These are phyloP conservation scores for Hypomontagnella monticulosa DNA, from an alignment of 495 filamentous ascomycete genomes.

Conservation along the genomic window DNA sequence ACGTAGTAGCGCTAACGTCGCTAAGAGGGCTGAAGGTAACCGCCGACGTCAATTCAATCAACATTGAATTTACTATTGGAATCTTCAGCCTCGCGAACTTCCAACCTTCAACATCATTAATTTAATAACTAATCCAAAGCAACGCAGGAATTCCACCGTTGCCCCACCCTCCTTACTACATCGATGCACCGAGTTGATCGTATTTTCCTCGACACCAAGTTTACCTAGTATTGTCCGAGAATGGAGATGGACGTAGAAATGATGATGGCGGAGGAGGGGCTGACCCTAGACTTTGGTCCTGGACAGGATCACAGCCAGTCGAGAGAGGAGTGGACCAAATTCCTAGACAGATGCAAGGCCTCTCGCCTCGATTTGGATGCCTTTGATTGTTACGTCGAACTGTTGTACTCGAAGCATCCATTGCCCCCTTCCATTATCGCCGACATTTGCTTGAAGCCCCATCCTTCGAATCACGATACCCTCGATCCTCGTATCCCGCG, in stretches of 20 bases:
- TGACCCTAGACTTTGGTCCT: not conserved
- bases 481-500: constrained; percentile 71
- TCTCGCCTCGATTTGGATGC: constrained; percentile 56
- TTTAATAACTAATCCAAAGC: not conserved
- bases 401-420: constrained; percentile 56
- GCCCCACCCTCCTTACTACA: not conserved
- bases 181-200: not conserved
- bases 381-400: constrained; percentile 54
- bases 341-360: constrained; percentile 56
- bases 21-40: constrained; percentile 18
- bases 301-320: constrained; percentile 13
- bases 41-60: not conserved
- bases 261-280: not conserved
- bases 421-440: constrained; percentile 61
- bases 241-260: constrained; percentile 42
- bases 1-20: constrained; percentile 30
- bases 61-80: too few species aligned
- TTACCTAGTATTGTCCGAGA: not conserved
- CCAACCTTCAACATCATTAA: not conserved
- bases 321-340: constrained; percentile 55
- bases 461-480: constrained; percentile 54
- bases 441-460: constrained; percentile 67
- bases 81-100: too few species aligned
- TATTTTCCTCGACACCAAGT: not conserved
- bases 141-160: too few species aligned